Percentiles rank a stretch among this genome's conserved stretches.
phyloP scores from a whole-genome alignment of 306 rosid species.

The Prunus mume region DNA sequence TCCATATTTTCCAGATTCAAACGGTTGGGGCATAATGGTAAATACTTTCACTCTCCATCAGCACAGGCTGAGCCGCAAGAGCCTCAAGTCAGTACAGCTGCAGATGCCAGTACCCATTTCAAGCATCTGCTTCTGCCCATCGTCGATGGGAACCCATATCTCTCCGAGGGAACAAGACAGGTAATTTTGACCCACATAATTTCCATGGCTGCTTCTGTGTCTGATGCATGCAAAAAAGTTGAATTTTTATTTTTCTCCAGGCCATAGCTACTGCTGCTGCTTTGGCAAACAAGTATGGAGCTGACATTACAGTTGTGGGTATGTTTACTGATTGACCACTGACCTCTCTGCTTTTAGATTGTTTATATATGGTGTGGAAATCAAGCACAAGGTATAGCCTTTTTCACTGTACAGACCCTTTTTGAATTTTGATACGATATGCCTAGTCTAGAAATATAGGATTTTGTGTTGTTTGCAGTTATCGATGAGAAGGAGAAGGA shows the following conservation, averaged over 20 bases:
- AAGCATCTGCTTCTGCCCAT: constrained; percentile 85
- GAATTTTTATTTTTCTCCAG: constrained; percentile 30
- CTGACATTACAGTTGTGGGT: constrained; percentile 93
- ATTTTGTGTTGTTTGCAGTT: constrained; percentile 52
- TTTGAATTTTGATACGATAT: constrained; percentile 11
- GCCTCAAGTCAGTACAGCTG: constrained; percentile 48
- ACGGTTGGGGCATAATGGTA: constrained; percentile 36
- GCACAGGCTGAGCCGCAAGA: constrained; percentile 60
- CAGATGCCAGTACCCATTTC: constrained; percentile 63
- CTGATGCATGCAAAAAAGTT: background rate
- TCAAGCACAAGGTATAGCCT: constrained; percentile 4
- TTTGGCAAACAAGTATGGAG: constrained; percentile 84
- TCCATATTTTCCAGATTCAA: constrained; percentile 32
- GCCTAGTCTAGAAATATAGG: constrained; percentile 7
- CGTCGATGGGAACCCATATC: constrained; percentile 80
- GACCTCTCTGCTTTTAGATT: constrained; percentile 4
- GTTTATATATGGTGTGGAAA: constrained; percentile 7
- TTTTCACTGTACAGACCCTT: constrained; percentile 4
- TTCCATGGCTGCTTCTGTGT: background rate
- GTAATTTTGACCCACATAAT: constrained; percentile 18
- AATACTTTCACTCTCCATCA: constrained; percentile 1
- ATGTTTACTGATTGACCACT: constrained; percentile 19
- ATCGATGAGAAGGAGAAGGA: constrained; percentile 83
- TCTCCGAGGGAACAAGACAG: constrained; percentile 82
- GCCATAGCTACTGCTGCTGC: constrained; percentile 77